Percentiles rank a stretch among this genome's conserved stretches.
These are phyloP conservation scores for Penicillium coprophilum DNA, from an alignment of 495 filamentous ascomycete species.

Conservation along the genomic window DNA sequence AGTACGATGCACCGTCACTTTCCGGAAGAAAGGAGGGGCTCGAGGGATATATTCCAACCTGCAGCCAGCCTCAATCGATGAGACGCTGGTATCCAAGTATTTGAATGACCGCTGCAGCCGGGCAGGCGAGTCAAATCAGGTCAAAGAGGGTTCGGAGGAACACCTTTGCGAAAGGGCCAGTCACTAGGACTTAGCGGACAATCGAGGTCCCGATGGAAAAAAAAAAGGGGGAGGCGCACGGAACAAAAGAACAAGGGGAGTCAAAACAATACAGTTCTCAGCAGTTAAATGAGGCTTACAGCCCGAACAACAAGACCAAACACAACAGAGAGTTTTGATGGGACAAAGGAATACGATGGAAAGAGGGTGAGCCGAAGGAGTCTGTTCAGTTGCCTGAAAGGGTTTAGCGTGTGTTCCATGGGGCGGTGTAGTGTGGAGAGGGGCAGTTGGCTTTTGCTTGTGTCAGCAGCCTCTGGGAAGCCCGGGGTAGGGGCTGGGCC, in stretches of 20 bases:
- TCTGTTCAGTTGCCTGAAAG: constrained; percentile 24
- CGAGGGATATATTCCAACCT: constrained; percentile 13
- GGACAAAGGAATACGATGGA: constrained; percentile 16
- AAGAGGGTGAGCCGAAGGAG: constrained; percentile 30
- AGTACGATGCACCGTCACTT: constrained; percentile 23
- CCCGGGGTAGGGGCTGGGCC: background rate
- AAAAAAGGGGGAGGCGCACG: constrained; percentile 23
- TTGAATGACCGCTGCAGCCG: constrained; percentile 53
- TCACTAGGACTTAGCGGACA: constrained; percentile 23
- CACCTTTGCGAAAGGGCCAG: constrained; percentile 18
- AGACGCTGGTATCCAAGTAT: constrained; percentile 60
- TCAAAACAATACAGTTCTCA: constrained; percentile 7
- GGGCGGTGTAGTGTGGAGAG: constrained; percentile 37
- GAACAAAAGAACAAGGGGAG: constrained; percentile 15
- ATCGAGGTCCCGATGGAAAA: constrained; percentile 2
- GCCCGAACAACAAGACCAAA: constrained; percentile 8
- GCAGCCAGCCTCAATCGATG: constrained; percentile 25
- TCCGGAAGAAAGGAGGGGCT: constrained; percentile 7
- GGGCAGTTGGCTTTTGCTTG: constrained; percentile 18
- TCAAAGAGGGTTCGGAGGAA: constrained; percentile 22
- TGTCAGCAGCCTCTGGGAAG: background rate
- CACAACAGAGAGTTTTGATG: constrained; percentile 13
- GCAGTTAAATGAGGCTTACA: background rate
- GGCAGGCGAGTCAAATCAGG: constrained; percentile 33
- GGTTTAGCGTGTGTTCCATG: constrained; percentile 34